These are phyloP conservation scores for Suillus sp. DNA, from an alignment of 768 basidiomycete species.

Conservation along the genomic window DNA sequence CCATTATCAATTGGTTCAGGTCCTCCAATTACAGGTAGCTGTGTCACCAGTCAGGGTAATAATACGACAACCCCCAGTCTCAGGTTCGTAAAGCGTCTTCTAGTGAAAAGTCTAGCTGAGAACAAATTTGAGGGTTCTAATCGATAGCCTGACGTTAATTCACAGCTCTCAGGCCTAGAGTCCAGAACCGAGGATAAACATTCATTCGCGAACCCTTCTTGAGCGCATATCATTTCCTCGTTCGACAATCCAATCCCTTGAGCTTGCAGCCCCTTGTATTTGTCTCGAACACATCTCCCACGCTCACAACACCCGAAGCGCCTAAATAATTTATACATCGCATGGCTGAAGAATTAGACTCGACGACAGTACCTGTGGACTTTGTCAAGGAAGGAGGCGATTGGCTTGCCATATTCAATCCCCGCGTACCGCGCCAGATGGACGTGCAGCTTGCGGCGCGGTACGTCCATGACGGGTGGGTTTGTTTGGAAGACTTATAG, in stretches of 20 bases:
- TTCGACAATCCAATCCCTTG: neutral
- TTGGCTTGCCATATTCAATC: slow-evolving; percentile 90
- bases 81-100: slow-evolving; percentile 1
- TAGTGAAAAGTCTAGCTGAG: slow-evolving; percentile 4
- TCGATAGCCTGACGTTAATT: neutral
- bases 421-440: slow-evolving; percentile 72
- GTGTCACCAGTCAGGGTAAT: neutral
- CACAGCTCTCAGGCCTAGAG: neutral
- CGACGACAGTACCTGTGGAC: slow-evolving; percentile 29
- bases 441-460: slow-evolving; percentile 59
- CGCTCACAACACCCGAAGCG: neutral
- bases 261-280: neutral
- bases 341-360: slow-evolving; percentile 25
- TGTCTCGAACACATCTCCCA: neutral
- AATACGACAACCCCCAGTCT: too few relatives aligned
- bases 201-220: neutral
- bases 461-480: slow-evolving; percentile 7
- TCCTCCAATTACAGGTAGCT: neutral
- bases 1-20: neutral
- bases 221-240: neutral
- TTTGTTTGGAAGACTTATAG: slow-evolving; percentile 6
- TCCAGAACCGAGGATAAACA: neutral
- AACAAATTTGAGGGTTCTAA: neutral
- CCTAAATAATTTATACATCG: neutral
- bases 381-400: slow-evolving; percentile 69